Evolutionary conservation across 2,329 filamentous ascomycete genomes (phyloP).

Genomic region (Apiospora marii): DNA sequence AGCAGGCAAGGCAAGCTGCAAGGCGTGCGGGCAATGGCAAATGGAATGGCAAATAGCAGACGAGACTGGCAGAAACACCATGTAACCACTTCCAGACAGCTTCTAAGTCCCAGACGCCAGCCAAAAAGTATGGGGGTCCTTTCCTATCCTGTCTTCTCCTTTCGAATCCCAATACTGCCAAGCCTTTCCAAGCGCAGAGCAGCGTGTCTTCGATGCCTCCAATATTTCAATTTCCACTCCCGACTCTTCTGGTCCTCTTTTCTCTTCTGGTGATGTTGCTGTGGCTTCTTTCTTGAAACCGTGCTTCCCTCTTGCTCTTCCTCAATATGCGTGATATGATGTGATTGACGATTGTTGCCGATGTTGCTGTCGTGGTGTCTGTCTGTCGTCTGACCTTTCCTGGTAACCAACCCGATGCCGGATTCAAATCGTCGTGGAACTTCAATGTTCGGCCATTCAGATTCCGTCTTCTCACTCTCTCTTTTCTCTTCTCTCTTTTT

Average conservation of each 20-base stretch:
- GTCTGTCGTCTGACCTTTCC: slow-evolving; percentile 40
- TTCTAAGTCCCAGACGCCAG: not conserved
- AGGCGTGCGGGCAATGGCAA: not conserved
- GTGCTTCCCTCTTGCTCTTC: not conserved
- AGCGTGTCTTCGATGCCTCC: not conserved
- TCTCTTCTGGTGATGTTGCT: not conserved
- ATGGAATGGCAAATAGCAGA: not conserved
- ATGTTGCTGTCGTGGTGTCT: slow-evolving; percentile 28
- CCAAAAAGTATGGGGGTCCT: not conserved
- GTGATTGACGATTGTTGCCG: not conserved
- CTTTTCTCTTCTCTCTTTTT: not conserved
- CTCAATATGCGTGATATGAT: not conserved
- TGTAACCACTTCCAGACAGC: slow-evolving; percentile 17
- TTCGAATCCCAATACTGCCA: slow-evolving; percentile 28
- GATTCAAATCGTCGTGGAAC: slow-evolving; percentile 10
- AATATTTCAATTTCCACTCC: not conserved
- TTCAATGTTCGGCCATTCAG: slow-evolving; percentile 43
- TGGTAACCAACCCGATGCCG: slow-evolving; percentile 31
- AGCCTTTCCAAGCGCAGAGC: not conserved
- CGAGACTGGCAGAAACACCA: slow-evolving; percentile 18
- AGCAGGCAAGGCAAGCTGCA: not conserved
- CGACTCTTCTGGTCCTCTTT: not conserved
- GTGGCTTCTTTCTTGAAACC: not conserved
- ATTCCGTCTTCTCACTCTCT: slow-evolving; percentile 37
- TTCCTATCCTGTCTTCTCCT: slow-evolving; percentile 34